These are phyloP conservation scores for Phoma herbarum DNA, from an alignment of 2,329 filamentous ascomycete genomes.

Conservation along the genomic window DNA sequence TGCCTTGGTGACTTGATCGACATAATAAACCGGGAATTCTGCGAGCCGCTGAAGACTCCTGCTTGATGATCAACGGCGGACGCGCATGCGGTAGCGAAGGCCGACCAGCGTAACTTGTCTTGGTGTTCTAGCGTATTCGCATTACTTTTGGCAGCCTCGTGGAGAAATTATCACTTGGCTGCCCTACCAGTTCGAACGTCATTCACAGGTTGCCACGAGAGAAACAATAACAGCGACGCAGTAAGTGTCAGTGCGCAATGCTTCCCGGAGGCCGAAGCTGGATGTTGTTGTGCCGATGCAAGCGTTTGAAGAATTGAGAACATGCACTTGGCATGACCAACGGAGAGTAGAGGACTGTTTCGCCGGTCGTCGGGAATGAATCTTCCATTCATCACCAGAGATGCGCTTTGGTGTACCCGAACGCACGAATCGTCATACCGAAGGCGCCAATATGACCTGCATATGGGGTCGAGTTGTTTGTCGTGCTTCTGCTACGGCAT, in stretches of 20 bases:
- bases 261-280: neutral
- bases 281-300: conserved; percentile 5
- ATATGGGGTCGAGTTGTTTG: conserved; percentile 13
- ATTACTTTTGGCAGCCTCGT: neutral
- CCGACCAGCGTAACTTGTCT: neutral
- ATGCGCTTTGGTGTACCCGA: neutral
- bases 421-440: neutral
- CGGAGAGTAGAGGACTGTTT: conserved; percentile 1
- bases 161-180: neutral
- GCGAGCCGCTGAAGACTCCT: neutral
- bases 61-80: neutral
- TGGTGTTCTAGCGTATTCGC: neutral
- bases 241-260: neutral
- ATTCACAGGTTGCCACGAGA: neutral
- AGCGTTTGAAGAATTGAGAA: conserved; percentile 10
- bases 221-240: neutral
- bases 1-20: neutral
- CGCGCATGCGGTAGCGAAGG: neutral
- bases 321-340: conserved; percentile 5
- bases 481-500: conserved; percentile 12
- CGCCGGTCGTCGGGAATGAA: neutral
- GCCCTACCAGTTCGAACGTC: neutral
- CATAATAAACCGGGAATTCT: neutral
- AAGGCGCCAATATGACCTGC: conserved; percentile 8
- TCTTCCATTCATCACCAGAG: neutral